Evolutionary conservation across 2,329 filamentous ascomycete species (phyloP).

Genomic region (Pyrenophora seminiperda): DNA sequence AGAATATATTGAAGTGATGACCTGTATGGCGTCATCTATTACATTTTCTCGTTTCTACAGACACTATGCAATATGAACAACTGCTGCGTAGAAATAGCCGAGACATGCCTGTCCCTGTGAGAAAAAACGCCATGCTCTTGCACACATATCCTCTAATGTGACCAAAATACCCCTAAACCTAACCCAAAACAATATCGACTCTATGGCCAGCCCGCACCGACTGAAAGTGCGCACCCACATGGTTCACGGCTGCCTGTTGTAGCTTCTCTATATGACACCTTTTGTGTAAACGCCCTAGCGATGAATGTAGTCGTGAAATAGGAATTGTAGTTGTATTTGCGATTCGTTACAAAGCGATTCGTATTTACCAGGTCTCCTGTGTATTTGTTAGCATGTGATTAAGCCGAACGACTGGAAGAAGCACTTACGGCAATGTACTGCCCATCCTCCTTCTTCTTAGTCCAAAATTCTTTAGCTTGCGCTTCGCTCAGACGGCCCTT

Average conservation of each 20-base stretch:
- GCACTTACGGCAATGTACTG: conserved; percentile 83
- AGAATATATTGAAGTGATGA: too few relatives aligned
- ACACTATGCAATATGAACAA: neutral
- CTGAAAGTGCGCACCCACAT: neutral
- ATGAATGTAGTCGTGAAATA: conserved; percentile 11
- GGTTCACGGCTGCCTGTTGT: conserved; percentile 1
- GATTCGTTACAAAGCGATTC: neutral
- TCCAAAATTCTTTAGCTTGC: conserved; percentile 87
- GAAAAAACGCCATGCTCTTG: conserved; percentile 16
- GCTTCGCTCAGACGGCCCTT: conserved; percentile 85
- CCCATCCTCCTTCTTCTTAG: conserved; percentile 85
- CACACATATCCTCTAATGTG: conserved; percentile 10
- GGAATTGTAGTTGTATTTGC: conserved; percentile 2
- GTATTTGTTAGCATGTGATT: neutral
- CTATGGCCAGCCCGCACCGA: neutral
- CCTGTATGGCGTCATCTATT: too few relatives aligned
- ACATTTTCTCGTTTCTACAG: neutral
- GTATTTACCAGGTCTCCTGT: conserved; percentile 13
- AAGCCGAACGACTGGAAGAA: neutral
- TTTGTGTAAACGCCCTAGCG: conserved; percentile 16
- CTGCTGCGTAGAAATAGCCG: neutral
- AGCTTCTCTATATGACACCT: conserved; percentile 10
- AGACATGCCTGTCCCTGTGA: too few relatives aligned
- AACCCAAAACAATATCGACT: neutral
- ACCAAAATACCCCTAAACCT: conserved; percentile 3